Conservation (phyloP, 768 basidiomycete genomes). For the Fibroporia radiculosa region DNA sequence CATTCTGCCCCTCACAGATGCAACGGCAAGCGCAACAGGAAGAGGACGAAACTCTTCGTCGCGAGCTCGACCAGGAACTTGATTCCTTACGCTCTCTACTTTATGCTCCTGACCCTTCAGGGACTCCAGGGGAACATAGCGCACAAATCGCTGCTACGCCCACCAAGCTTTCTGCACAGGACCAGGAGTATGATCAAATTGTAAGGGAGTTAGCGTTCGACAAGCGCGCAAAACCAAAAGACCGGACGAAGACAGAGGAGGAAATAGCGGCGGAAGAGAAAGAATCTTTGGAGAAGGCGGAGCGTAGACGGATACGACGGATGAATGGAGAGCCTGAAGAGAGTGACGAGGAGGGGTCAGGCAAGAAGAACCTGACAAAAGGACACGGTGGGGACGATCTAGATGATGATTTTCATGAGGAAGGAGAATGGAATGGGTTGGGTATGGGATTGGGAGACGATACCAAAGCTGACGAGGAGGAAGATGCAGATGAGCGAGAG, state of each 20-base stretch:
- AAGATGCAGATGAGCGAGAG: constrained; percentile 15
- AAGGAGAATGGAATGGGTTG: constrained; percentile 18
- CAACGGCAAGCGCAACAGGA: constrained; percentile 85
- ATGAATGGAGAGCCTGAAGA: constrained; percentile 77
- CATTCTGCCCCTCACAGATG: constrained; percentile 36
- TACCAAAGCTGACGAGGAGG: constrained; percentile 30
- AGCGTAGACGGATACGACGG: constrained; percentile 64
- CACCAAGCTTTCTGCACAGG: constrained; percentile 22
- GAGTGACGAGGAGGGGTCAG: constrained; percentile 46
- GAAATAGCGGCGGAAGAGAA: constrained; percentile 87
- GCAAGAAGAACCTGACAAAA: constrained; percentile 44
- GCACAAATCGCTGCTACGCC: not conserved
- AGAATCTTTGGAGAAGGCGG: constrained; percentile 78
- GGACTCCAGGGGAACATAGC: not conserved
- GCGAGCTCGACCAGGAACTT: constrained; percentile 85
- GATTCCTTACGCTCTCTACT: constrained; percentile 72
- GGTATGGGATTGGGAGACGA: constrained; percentile 31
- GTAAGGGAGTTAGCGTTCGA: constrained; percentile 93
- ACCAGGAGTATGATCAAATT: constrained; percentile 82
- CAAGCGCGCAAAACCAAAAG: constrained; percentile 86
- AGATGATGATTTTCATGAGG: constrained; percentile 69
- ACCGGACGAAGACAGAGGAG: constrained; percentile 94
- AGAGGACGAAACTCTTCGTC: constrained; percentile 76
- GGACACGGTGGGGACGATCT: constrained; percentile 77
- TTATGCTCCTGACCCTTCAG: constrained; percentile 42